phyloP scores from a whole-genome alignment of 805 yeast species.

The Saturnispora hagleri region DNA sequence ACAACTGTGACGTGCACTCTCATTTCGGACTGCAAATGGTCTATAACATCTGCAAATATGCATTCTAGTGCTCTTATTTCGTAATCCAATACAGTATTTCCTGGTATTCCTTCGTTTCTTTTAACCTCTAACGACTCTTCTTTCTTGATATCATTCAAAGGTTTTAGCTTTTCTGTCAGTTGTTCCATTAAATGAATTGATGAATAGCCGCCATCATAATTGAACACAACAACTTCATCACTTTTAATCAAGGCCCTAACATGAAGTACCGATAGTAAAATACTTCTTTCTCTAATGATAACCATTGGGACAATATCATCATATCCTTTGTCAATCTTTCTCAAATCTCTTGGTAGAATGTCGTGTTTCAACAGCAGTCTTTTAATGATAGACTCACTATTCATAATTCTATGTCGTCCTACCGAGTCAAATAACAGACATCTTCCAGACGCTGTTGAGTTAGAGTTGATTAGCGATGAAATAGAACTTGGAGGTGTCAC shows the following conservation, averaged over 20 bases:
- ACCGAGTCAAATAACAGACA: slow-evolving; percentile 41
- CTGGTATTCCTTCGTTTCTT: not conserved
- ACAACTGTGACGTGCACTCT: slow-evolving; percentile 73
- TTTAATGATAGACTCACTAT: slow-evolving; percentile 35
- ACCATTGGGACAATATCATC: slow-evolving; percentile 51
- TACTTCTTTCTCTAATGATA: slow-evolving; percentile 37
- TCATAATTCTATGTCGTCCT: slow-evolving; percentile 37
- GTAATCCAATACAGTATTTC: slow-evolving; percentile 45
- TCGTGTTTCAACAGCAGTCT: slow-evolving; percentile 38
- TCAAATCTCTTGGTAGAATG: slow-evolving; percentile 42
- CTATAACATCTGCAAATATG: slow-evolving; percentile 68
- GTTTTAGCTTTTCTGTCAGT: slow-evolving; percentile 31
- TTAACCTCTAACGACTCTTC: slow-evolving; percentile 8
- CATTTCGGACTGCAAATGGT: slow-evolving; percentile 78
- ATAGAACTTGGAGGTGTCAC: slow-evolving; percentile 9
- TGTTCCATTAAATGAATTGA: slow-evolving; percentile 37
- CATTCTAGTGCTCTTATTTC: slow-evolving; percentile 89
- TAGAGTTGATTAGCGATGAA: slow-evolving; percentile 3
- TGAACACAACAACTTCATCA: slow-evolving; percentile 44
- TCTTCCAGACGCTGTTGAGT: slow-evolving; percentile 14
- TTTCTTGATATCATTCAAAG: slow-evolving; percentile 23
- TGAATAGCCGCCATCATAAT: slow-evolving; percentile 37
- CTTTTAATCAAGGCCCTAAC: slow-evolving; percentile 43
- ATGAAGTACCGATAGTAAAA: slow-evolving; percentile 39
- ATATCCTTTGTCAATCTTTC: slow-evolving; percentile 40